These are phyloP conservation scores for Penicillium digitatum DNA, from an alignment of 2,329 filamentous ascomycete genomes.

Conservation along the genomic window DNA sequence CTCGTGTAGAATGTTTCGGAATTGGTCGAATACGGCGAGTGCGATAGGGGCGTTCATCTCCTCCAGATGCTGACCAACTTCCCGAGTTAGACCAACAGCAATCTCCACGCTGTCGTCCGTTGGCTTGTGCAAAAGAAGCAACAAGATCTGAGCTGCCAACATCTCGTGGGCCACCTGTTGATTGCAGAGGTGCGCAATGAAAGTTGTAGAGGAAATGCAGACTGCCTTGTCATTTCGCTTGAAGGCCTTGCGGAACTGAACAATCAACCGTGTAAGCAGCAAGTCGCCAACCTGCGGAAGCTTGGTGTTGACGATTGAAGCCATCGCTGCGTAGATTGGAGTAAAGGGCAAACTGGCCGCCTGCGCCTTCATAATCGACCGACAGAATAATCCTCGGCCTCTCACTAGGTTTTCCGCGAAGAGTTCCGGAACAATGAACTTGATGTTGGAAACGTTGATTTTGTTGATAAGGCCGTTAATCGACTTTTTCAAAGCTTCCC, in stretches of 20 bases:
- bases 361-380: slow-evolving; percentile 98
- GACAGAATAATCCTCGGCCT: slow-evolving; percentile 86
- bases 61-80: slow-evolving; percentile 89
- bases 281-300: slow-evolving; percentile 91
- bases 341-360: slow-evolving; percentile 94
- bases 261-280: slow-evolving; percentile 74
- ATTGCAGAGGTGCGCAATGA: slow-evolving; percentile 92
- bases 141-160: slow-evolving; percentile 83
- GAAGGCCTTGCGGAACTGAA: slow-evolving; percentile 94
- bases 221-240: slow-evolving; percentile 96
- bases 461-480: slow-evolving; percentile 99
- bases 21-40: slow-evolving; percentile 89
- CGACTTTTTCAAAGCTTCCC: slow-evolving; percentile 97
- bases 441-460: slow-evolving; percentile 97
- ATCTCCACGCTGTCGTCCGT: slow-evolving; percentile 98
- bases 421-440: slow-evolving; percentile 90
- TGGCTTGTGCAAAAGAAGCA: slow-evolving; percentile 89
- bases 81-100: slow-evolving; percentile 85
- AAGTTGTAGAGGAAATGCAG: slow-evolving; percentile 86
- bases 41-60: slow-evolving; percentile 90
- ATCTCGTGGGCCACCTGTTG: slow-evolving; percentile 95
- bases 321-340: slow-evolving; percentile 92
- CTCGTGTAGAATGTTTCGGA: slow-evolving; percentile 91
- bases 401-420: slow-evolving; percentile 92
- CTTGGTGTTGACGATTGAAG: slow-evolving; percentile 95